Evolutionary conservation across 176 grass and related monocot species (phyloP).

Genomic region (Juncus effusus): DNA sequence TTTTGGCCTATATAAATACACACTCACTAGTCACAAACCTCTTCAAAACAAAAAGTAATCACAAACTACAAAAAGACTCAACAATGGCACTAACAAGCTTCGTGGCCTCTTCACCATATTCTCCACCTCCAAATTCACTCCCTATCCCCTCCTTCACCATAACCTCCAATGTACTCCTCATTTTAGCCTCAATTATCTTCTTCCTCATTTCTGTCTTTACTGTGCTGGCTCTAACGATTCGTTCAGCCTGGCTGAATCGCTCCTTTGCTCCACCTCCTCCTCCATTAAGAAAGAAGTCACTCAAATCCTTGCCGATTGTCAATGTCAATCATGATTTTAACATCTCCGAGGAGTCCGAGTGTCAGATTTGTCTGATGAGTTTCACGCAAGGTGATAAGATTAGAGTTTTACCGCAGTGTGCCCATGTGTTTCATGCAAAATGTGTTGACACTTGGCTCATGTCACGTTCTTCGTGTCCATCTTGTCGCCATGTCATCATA

Average conservation of each 20-base stretch:
- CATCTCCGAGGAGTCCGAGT: constrained; percentile 35
- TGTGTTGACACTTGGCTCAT: constrained; percentile 84
- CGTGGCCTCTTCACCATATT: constrained; percentile 29
- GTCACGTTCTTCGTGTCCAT: constrained; percentile 75
- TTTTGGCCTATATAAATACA: no score
- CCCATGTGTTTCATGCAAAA: constrained; percentile 66
- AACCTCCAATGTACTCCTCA: constrained; percentile 57
- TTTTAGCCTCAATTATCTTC: constrained; percentile 58
- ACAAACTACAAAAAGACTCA: no score
- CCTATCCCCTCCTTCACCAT: neutral
- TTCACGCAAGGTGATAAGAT: constrained; percentile 69
- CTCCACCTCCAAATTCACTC: constrained; percentile 10
- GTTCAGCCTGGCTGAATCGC: constrained; percentile 42
- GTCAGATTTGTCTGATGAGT: constrained; percentile 71
- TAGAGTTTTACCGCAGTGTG: constrained; percentile 67
- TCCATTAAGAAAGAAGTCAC: constrained; percentile 47
- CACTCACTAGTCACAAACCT: no score
- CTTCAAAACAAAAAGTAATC: no score
- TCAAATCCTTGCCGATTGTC: constrained; percentile 48
- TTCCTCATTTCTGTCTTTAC: constrained; percentile 59
- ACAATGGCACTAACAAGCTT: neutral
- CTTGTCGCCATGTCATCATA: constrained; percentile 64
- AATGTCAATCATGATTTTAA: constrained; percentile 24
- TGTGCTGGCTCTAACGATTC: constrained; percentile 58
- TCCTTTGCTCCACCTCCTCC: constrained; percentile 38